These are phyloP conservation scores for Rostrohypoxylon terebratum DNA, from an alignment of 495 filamentous ascomycete genomes.

Conservation along the genomic window DNA sequence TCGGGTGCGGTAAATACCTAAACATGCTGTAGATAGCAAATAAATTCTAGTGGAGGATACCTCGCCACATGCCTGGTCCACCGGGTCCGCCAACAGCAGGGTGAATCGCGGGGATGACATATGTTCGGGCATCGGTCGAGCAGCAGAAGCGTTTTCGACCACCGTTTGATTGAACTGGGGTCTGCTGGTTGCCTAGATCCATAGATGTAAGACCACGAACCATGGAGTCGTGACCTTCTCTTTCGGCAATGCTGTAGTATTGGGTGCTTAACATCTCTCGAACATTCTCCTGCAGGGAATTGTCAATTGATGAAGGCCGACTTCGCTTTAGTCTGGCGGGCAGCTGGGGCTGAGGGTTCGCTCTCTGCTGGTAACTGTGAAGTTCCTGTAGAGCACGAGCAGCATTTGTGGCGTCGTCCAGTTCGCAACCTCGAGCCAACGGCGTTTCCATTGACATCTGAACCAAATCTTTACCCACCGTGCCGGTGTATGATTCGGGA, in stretches of 20 bases:
- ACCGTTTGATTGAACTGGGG: constrained; percentile 53
- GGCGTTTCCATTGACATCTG: constrained; percentile 64
- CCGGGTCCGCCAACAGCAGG: constrained; percentile 57
- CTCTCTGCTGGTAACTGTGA: constrained; percentile 57
- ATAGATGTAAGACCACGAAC: constrained; percentile 39
- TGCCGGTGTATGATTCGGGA: constrained; percentile 69
- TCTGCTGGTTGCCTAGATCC: constrained; percentile 47
- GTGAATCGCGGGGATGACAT: constrained; percentile 53
- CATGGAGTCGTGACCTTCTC: constrained; percentile 56
- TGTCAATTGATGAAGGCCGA: constrained; percentile 75
- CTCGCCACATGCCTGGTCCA: constrained; percentile 71
- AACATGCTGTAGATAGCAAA: constrained; percentile 11
- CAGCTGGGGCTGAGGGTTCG: constrained; percentile 49
- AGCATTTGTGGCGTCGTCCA: constrained; percentile 66
- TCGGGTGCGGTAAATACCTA: constrained; percentile 17
- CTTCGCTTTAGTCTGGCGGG: constrained; percentile 69
- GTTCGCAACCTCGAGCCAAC: constrained; percentile 57
- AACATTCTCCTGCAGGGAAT: constrained; percentile 77
- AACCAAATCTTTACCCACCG: constrained; percentile 65
- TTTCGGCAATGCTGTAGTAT: constrained; percentile 37
- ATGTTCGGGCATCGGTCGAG: constrained; percentile 57
- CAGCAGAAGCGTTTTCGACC: constrained; percentile 72
- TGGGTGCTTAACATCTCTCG: constrained; percentile 66
- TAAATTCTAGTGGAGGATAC: constrained; percentile 59
- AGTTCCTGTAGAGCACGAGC: constrained; percentile 77